Conservation (phyloP, 306 rosid species). For the Lotus japonicus region DNA sequence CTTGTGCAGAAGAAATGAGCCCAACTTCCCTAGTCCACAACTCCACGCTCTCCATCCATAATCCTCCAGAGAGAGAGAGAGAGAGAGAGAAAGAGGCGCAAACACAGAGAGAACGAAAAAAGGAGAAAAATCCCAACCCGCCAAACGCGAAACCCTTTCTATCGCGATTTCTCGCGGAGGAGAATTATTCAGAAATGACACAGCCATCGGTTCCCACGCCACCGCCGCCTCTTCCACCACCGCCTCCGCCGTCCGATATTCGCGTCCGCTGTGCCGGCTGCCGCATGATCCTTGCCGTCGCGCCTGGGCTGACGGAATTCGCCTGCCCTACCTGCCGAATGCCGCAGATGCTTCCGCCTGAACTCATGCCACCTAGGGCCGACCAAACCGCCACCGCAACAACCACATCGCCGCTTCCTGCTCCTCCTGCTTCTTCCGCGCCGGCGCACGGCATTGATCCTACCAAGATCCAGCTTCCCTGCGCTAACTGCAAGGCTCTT, state of each 20-base stretch:
- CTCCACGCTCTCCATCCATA: neutral
- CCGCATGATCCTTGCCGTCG: constrained; percentile 64
- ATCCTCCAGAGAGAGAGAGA: neutral
- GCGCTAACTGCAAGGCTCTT: constrained; percentile 84
- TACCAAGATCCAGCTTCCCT: constrained; percentile 93
- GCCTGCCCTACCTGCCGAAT: constrained; percentile 74
- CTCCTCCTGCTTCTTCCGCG: constrained; percentile 9
- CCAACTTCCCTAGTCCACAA: constrained; percentile 16
- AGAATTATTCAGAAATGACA: no score
- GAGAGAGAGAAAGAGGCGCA: neutral
- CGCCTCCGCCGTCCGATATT: constrained; percentile 33
- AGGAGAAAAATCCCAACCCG: constrained; percentile 7
- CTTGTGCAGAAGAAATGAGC: neutral
- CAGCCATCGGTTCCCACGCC: constrained; percentile 50
- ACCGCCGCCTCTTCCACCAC: constrained; percentile 24
- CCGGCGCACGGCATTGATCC: constrained; percentile 95
- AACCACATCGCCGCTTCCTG: constrained; percentile 10
- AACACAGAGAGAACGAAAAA: neutral
- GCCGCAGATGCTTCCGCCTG: constrained; percentile 97
- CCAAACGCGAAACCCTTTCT: constrained; percentile 31
- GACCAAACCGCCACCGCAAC: constrained; percentile 17
- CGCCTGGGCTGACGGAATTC: constrained; percentile 74
- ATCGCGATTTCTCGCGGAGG: no score
- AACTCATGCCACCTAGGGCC: constrained; percentile 63
- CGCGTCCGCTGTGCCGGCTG: constrained; percentile 98